Evolutionary conservation across 768 basidiomycete genomes (phyloP).

Genomic region (Mycena galopus): DNA sequence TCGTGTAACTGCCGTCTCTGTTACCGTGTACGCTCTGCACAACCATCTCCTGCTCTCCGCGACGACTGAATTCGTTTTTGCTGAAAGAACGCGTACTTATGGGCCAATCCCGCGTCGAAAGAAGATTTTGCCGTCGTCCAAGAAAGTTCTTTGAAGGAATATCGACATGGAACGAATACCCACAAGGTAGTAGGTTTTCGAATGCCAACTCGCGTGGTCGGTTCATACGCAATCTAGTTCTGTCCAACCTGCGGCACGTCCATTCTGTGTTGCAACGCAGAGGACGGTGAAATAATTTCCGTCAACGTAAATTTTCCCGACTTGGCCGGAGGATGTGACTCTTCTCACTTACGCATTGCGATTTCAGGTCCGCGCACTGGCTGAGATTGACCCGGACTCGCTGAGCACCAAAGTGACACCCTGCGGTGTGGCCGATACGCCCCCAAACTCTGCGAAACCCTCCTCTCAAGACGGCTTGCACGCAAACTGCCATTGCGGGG

Average conservation of each 20-base stretch:
- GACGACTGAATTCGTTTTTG: background rate
- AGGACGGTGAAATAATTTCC: background rate
- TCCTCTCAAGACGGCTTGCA: background rate
- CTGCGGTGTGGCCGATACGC: background rate
- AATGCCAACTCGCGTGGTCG: no score
- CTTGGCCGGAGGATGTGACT: background rate
- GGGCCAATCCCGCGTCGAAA: constrained; percentile 6
- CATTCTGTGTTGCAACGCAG: constrained; percentile 8
- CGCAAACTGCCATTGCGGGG: constrained; percentile 16
- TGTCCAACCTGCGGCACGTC: constrained; percentile 26
- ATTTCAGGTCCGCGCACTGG: constrained; percentile 12
- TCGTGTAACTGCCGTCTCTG: constrained; percentile 24
- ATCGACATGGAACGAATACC: constrained; percentile 8
- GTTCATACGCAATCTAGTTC: background rate
- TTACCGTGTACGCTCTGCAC: background rate
- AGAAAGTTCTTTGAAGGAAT: constrained; percentile 4
- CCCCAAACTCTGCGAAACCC: background rate
- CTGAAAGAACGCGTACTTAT: constrained; percentile 11
- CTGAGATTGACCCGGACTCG: constrained; percentile 5
- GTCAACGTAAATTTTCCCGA: constrained; percentile 17
- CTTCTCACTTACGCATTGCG: background rate
- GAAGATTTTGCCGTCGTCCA: background rate
- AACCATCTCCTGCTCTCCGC: background rate
- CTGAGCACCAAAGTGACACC: background rate
- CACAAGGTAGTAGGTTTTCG: no score